These are phyloP conservation scores for Globisporangium megalacanthum DNA, from an alignment of 352 stramenopile genomes.

Conservation along the genomic window DNA sequence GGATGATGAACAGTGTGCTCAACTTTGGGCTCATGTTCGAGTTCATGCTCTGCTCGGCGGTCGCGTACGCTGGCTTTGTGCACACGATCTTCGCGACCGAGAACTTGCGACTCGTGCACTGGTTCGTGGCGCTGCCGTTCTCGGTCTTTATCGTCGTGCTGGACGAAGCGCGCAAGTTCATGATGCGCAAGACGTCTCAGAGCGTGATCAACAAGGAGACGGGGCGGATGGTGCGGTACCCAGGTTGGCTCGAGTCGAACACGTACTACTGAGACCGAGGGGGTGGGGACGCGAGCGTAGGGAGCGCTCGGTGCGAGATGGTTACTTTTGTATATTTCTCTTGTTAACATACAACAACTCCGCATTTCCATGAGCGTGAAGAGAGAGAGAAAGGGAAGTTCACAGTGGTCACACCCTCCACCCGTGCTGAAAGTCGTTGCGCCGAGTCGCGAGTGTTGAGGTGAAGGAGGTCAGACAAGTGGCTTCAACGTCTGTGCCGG, in stretches of 20 bases:
- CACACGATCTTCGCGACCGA: constrained; percentile 83
- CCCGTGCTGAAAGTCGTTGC: no score
- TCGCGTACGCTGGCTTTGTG: constrained; percentile 81
- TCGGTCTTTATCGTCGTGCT: constrained; percentile 85
- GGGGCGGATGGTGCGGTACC: constrained; percentile 74
- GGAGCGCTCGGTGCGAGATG: background rate
- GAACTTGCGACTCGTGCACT: constrained; percentile 86
- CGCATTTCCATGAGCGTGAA: no score
- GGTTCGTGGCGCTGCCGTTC: constrained; percentile 89
- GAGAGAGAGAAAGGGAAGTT: no score
- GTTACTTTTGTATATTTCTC: background rate
- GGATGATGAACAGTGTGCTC: constrained; percentile 90
- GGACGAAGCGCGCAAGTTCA: constrained; percentile 89
- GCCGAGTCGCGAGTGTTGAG: no score
- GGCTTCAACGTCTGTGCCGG: no score
- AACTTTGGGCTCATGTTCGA: constrained; percentile 93
- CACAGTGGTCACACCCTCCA: no score
- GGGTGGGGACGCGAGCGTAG: background rate
- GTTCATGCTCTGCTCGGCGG: constrained; percentile 79
- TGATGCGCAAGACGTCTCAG: constrained; percentile 81
- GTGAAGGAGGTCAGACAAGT: no score
- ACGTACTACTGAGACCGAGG: constrained; percentile 77
- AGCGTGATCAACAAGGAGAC: constrained; percentile 73
- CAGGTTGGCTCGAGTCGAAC: constrained; percentile 86
- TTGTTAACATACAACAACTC: background rate